Conservation (phyloP, 495 filamentous ascomycete species). For the Pseudevernia furfuracea region DNA sequence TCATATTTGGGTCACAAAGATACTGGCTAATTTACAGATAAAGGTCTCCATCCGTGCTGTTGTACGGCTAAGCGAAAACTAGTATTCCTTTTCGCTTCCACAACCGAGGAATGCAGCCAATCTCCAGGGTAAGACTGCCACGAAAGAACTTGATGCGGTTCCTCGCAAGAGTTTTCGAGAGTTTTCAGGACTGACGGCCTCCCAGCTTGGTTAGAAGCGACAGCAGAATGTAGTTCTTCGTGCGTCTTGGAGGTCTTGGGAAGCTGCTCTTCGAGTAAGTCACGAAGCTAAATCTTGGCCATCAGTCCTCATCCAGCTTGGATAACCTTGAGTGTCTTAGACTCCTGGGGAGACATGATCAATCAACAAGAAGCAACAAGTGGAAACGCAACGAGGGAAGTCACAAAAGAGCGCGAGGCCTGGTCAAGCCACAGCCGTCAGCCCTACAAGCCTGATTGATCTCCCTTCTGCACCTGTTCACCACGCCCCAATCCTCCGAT, state of each 20-base stretch:
- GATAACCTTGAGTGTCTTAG: not conserved
- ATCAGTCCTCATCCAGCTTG: not conserved
- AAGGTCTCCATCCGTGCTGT: not conserved
- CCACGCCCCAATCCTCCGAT: not conserved
- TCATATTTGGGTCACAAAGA: no score
- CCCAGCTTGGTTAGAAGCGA: not conserved
- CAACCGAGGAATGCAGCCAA: not conserved
- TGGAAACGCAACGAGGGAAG: not conserved
- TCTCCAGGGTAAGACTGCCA: no score
- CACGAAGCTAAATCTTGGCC: not conserved
- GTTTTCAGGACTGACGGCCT: not conserved
- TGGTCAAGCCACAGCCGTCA: conserved; percentile 6
- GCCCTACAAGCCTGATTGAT: not conserved
- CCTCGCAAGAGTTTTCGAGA: not conserved
- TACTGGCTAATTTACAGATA: no score
- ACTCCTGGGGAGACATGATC: not conserved
- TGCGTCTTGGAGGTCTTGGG: not conserved
- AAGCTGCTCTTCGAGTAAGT: not conserved
- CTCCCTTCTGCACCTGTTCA: not conserved
- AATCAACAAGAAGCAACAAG: not conserved
- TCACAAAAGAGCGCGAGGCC: not conserved
- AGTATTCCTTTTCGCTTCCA: no score
- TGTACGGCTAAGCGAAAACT: no score
- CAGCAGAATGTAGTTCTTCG: not conserved
- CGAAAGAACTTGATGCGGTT: not conserved